These are phyloP conservation scores for Caloboletus firmus DNA, from an alignment of 1,284 basidiomycete species.

Conservation along the genomic window DNA sequence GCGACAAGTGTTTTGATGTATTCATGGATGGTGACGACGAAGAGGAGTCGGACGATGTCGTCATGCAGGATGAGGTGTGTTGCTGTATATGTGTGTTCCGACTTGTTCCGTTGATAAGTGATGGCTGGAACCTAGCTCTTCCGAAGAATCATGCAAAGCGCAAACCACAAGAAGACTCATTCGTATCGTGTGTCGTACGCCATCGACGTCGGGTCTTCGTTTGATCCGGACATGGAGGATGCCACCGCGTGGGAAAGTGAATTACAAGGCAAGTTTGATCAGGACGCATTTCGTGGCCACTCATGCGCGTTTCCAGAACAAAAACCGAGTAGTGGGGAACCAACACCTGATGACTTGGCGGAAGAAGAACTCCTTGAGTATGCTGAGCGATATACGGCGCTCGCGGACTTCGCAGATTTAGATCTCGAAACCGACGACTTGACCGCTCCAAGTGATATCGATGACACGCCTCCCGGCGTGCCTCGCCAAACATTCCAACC, in stretches of 20 bases:
- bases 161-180: constrained; percentile 48
- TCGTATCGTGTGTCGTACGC: constrained; percentile 60
- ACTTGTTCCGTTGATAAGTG: constrained; percentile 5
- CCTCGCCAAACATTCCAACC: background rate
- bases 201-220: constrained; percentile 69
- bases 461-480: constrained; percentile 10
- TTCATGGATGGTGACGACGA: constrained; percentile 56
- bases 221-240: constrained; percentile 70
- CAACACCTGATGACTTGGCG: constrained; percentile 47
- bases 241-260: constrained; percentile 57
- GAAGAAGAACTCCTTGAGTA: constrained; percentile 60
- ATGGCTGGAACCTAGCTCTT: constrained; percentile 49
- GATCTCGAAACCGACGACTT: constrained; percentile 19
- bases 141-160: constrained; percentile 56
- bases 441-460: constrained; percentile 22
- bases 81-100: background rate
- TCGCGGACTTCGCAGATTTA: constrained; percentile 56
- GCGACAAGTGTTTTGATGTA: constrained; percentile 47
- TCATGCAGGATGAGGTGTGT: constrained; percentile 64
- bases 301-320: constrained; percentile 7
- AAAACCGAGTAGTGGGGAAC: constrained; percentile 16
- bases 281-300: background rate
- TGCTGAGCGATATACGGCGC: constrained; percentile 51
- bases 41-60: constrained; percentile 44
- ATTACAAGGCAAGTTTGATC: constrained; percentile 38